A percentile compares a stretch with the other conserved stretches of the same genome.
Conservation (phyloP, 176 grass and related monocot genomes). For the Aegilops sharonensis region DNA sequence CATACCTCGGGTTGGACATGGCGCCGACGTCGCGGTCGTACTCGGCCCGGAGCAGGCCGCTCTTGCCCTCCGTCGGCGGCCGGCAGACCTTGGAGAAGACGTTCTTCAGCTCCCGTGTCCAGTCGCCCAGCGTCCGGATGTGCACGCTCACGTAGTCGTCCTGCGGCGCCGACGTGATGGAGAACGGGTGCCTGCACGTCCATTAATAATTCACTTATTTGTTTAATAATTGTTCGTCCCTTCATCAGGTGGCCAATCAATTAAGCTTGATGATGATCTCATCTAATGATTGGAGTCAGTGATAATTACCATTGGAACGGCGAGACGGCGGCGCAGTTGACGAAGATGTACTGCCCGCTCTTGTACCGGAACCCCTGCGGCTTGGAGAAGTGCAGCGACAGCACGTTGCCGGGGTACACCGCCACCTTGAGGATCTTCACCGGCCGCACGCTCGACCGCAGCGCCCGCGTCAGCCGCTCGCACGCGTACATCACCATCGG, state of each 20-base stretch:
- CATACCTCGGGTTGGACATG: slow-evolving; percentile 50
- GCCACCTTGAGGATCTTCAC: slow-evolving; percentile 91
- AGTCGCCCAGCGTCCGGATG: slow-evolving; percentile 82
- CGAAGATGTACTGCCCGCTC: slow-evolving; percentile 94
- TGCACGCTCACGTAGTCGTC: slow-evolving; percentile 87
- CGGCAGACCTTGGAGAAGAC: slow-evolving; percentile 81
- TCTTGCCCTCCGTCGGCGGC: slow-evolving; percentile 70
- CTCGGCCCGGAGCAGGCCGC: slow-evolving; percentile 76
- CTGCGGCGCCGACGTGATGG: slow-evolving; percentile 80
- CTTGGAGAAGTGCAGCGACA: slow-evolving; percentile 79
- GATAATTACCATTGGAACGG: slow-evolving; percentile 49
- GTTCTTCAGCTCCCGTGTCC: slow-evolving; percentile 82
- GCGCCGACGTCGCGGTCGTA: slow-evolving; percentile 47
- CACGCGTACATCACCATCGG: slow-evolving; percentile 66
- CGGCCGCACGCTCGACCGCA: slow-evolving; percentile 69
- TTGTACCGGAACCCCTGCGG: slow-evolving; percentile 75
- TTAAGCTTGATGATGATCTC: too few species aligned
- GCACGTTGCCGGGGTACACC: slow-evolving; percentile 75
- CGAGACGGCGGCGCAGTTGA: slow-evolving; percentile 93
- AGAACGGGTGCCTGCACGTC: slow-evolving; percentile 66
- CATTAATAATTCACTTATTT: background rate
- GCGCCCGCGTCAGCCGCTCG: slow-evolving; percentile 67
- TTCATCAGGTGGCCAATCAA: background rate
- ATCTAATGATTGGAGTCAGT: too few species aligned
- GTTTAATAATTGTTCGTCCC: too few species aligned